Evolutionary conservation across 2,329 filamentous ascomycete species (phyloP), one percentile per base, ranked within the genome.

Genomic region (Botrytis tulipae): DNA sequence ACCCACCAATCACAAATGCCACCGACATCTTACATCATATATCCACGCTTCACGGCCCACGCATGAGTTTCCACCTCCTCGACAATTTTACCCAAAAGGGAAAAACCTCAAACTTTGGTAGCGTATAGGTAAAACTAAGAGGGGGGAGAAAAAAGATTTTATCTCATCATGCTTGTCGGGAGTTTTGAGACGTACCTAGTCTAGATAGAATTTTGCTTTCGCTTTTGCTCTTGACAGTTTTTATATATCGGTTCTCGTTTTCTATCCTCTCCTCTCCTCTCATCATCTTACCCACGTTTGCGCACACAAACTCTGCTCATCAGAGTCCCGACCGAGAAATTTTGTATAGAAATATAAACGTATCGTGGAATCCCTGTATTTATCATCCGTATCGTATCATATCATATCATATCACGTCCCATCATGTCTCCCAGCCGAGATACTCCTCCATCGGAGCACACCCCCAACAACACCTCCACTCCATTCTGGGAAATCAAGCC

Each of bases 1-100:
- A 62, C 37, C 60, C 3, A 10, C 40, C 25, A 42, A 62, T 54
- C 12, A 29, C 6, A 10, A 12, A 37, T 1, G 20, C 65, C 32
- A 14, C 3, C 5, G 3, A n/a, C 14, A 54, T 65, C 54, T 62
- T 68, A 73, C 59, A 70, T 70, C 44, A 40, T 40, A 12, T 40
- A 40, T 40, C 37, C 37, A 40, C 37, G 37, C 37, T 40, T 40
- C 37, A 10, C 37, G 37, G 37, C 37, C 37, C 37, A 40, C 37
- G 37, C 37, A 40, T 12, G 37, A 40, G 37, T 40, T 35, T 61
- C 66, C 57, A 73, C 75, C 75, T 71, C 74, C 74, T 79, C 78
- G 78, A 76, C 73, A 78, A 76, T 74, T 77, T 79, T 74, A 75
- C 78, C 72, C 61, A 75, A 77, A 76, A 70, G 42, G 75, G 76